Evolutionary conservation across 2,329 filamentous ascomycete genomes (phyloP).

Genomic region (Sporothrix protearum): DNA sequence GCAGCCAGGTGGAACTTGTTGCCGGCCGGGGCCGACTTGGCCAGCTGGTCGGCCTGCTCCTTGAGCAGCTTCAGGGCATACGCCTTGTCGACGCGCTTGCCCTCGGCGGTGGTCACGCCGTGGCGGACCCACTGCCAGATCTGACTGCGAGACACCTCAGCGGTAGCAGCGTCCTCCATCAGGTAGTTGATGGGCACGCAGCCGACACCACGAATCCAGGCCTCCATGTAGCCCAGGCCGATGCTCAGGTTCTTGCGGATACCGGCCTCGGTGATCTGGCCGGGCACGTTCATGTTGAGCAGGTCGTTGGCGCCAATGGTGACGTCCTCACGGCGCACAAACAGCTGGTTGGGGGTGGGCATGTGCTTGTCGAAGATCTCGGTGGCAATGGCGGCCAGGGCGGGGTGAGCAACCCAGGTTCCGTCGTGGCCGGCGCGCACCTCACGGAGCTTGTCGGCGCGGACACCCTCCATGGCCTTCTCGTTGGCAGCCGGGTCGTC

Average conservation of each 20-base stretch:
- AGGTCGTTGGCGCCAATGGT: slow-evolving; percentile 82
- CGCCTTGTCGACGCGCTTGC: slow-evolving; percentile 87
- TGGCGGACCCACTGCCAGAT: slow-evolving; percentile 92
- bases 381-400: slow-evolving; percentile 78
- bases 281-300: slow-evolving; percentile 96
- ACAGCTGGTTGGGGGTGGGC: slow-evolving; percentile 97
- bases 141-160: slow-evolving; percentile 90
- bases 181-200: slow-evolving; percentile 64
- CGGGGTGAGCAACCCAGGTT: slow-evolving; percentile 96
- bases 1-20: slow-evolving; percentile 90
- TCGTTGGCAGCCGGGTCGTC: slow-evolving; percentile 88
- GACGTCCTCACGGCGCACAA: slow-evolving; percentile 85
- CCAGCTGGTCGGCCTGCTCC: slow-evolving; percentile 76
- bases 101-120: slow-evolving; percentile 72
- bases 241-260: slow-evolving; percentile 98
- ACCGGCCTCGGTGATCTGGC: slow-evolving; percentile 84
- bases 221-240: slow-evolving; percentile 96
- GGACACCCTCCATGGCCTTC: slow-evolving; percentile 87
- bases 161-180: slow-evolving; percentile 90
- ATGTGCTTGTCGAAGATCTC: slow-evolving; percentile 98
- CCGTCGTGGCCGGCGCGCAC: slow-evolving; percentile 91
- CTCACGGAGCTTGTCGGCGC: slow-evolving; percentile 93
- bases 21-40: slow-evolving; percentile 71
- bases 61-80: slow-evolving; percentile 83
- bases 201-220: slow-evolving; percentile 89